Evolutionary conservation across 2,329 filamentous ascomycete genomes (phyloP).

Genomic region (Hymenoscyphus repandus): DNA sequence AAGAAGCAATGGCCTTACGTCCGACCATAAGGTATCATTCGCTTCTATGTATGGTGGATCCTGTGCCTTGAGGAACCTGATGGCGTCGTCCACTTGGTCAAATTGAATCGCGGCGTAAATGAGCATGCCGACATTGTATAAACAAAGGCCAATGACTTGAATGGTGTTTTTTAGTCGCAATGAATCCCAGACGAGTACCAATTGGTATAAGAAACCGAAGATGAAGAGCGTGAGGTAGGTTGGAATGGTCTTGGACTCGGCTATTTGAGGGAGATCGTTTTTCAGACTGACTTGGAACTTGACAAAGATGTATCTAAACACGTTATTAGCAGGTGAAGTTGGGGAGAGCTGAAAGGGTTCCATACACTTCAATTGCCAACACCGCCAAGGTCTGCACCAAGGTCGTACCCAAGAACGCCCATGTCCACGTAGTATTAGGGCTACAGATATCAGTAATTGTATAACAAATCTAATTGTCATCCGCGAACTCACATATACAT

Average conservation of each 20-base stretch:
- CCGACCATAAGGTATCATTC: conserved; percentile 54
- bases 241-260: conserved; percentile 70
- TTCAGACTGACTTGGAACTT: conserved; percentile 66
- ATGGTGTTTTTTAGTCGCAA: conserved; percentile 95
- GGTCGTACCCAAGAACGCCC: conserved; percentile 72
- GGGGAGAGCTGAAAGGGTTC: conserved; percentile 15
- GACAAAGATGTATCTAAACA: conserved; percentile 72
- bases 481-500: conserved; percentile 54
- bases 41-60: conserved; percentile 32
- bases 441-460: conserved; percentile 9
- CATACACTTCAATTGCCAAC: conserved; percentile 81
- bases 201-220: conserved; percentile 90
- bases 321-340: background rate
- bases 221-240: conserved; percentile 96
- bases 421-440: conserved; percentile 82
- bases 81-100: conserved; percentile 78
- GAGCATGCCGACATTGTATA: conserved; percentile 86
- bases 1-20: conserved; percentile 71
- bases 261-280: conserved; percentile 44
- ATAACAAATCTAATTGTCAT: background rate
- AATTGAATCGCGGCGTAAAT: conserved; percentile 92
- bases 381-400: conserved; percentile 73
- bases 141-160: conserved; percentile 90
- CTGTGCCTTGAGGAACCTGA: conserved; percentile 45
- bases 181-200: conserved; percentile 88